Evolutionary conservation across 805 yeast species (phyloP), one percentile per base, ranked within the genome.

Genomic region (Nakazawaea wyomingensis): DNA sequence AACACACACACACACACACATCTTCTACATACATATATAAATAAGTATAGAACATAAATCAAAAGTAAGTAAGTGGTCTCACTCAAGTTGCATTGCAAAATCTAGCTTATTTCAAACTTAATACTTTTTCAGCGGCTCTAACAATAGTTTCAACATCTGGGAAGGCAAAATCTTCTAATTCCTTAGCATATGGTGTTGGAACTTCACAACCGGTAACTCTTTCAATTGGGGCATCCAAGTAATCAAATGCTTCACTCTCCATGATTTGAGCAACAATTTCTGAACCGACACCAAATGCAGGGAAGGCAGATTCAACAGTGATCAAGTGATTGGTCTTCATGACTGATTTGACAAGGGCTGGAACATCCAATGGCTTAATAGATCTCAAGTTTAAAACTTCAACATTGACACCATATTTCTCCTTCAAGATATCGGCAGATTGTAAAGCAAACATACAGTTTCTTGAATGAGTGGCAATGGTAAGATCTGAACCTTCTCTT

Each of bases 201-300:
- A 90, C 97, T 73, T 93, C 99, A 63, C 98, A 95, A 67, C 99
- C 99, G 47, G 99, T 93, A 59, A 90, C 91, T 77, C 99, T 88
- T 73, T 84, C 95, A 54, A 93, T 87, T 56, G 99, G 99, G 48
- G 98, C 95, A 69, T 93, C 99, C 62, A 93, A 79, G 79, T 89
- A 87, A 70, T 93, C 99, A 54, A 93, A 93, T 42, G 96, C 98
- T 69, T 90, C 97, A 46, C 95, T 80, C 73, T 93, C 99, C 96
- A 93, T 89, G 62, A 93, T 75, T 71, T 89, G 96, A 49, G 98
- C 99, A 65, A 90, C 80, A 59, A 93, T 86, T 76, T 93, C 99
- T 43, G 97, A 87, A 61, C 99, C 99, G 54, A 93, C 95, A 73
- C 99, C 98, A 62, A 87, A 93, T 46, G 88, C 91, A 54, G 99